Evolutionary conservation across 2,329 filamentous ascomycete species (phyloP), one percentile per base, ranked within the genome.

Genomic region (Curvularia spicifera): DNA sequence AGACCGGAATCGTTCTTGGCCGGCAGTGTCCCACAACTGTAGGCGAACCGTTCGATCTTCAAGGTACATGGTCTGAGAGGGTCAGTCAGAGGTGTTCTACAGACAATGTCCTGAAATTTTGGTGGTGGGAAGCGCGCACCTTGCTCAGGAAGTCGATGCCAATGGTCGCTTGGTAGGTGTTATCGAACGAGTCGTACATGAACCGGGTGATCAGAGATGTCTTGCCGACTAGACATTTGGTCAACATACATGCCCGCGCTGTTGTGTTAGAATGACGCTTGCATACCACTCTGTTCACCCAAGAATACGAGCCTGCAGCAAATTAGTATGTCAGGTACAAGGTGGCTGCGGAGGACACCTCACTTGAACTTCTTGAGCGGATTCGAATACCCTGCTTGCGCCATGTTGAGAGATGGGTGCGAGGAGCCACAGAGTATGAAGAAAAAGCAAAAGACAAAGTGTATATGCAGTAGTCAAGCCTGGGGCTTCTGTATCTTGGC

Each of bases 171-270:
- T 99, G 95, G 82, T 99, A 99, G 85, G 94, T 98, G 82, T 96
- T 97, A 84, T 99, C 95, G 84, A 99, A 99, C 47, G 95, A 98
- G 81, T 99, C 95, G 85, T 99, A 99, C 95, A 99, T 99, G 84
- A 99, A 99, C 66, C 95, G 89, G 67, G 95, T 99, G 78, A 99
- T 99, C 71, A 99, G 83, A 62, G 95, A 99, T 31, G 95, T 99
- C 83, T 99, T 99, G 77, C 95, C 95, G 72, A 99, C 95, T 98
- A 78, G 61, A 42, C 45, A 22, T 49, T 39, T 45, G 51, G 64
- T 73, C 51, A 75, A 68, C 54, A 51, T 29, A 39, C 26, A 42
- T 22, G 24, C 18, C 15, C 54, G 9, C 3, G 12, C 1, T 22
- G 28, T 10, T 18, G 10, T 29, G n/a, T 20, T 22, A 20, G n/a